phyloP scores from a whole-genome alignment of 805 yeast species.

The Ogataea zsoltii region DNA sequence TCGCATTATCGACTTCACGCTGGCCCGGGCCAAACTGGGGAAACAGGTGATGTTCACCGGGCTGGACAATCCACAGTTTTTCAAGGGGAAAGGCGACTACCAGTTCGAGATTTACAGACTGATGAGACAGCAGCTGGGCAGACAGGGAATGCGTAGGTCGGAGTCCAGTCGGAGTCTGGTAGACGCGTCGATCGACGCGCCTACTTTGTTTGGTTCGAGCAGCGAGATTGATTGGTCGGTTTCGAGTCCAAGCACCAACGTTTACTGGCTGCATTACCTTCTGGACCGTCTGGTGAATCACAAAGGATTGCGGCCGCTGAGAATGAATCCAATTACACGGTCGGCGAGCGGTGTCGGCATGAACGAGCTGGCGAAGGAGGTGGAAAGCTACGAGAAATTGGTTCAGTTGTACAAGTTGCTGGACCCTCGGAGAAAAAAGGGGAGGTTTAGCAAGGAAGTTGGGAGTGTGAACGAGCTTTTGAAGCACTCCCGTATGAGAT shows the following conservation, averaged over 20 bases:
- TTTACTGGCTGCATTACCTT: constrained; percentile 67
- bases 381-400: constrained; percentile 28
- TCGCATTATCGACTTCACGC: constrained; percentile 58
- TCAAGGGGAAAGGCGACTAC: constrained; percentile 58
- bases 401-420: constrained; percentile 34
- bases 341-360: constrained; percentile 20
- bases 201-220: constrained; percentile 1
- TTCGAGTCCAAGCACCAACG: constrained; percentile 50
- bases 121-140: constrained; percentile 44
- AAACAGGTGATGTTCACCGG: constrained; percentile 46
- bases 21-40: constrained; percentile 47
- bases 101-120: constrained; percentile 61
- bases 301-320: constrained; percentile 35
- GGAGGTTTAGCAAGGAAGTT: constrained; percentile 19
- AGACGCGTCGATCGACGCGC: constrained; percentile 7
- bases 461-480: constrained; percentile 18
- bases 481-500: too few relatives aligned
- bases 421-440: constrained; percentile 35
- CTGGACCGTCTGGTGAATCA: constrained; percentile 47
- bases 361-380: constrained; percentile 24
- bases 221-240: constrained; percentile 48
- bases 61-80: constrained; percentile 65
- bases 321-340: constrained; percentile 28
- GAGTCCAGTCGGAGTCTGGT: constrained; percentile 8
- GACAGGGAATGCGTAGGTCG: constrained; percentile 1